Base-by-base conservation (phyloP, 2,329 filamentous ascomycete species). In the Zymoseptoria brevis region DNA sequence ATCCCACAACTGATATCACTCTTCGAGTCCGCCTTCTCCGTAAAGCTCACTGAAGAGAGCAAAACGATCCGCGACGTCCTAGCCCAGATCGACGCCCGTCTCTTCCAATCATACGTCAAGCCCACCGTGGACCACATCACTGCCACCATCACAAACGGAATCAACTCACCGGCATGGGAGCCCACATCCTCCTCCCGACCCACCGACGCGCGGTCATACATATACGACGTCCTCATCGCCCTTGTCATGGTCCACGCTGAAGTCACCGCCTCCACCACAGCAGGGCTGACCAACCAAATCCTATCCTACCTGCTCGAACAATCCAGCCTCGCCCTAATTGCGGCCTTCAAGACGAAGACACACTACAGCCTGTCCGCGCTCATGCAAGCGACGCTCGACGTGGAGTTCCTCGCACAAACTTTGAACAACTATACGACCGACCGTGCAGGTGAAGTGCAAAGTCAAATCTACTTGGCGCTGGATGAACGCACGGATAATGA, bases 381-480 rank as follows among this genome's bases (percentile, higher is more conserved):
- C 55, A 96, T 97, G 87, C 95, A 99, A 75, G 95, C 95, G 1
- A 99, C 94, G 0, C 83, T 99, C 1, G 94, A 99, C 70, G 92
- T 96, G 1, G 94, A 99, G 75, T 97, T 99, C 71, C 87, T 97
- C 59, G 90, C 92, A 0, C 94, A 99, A 77, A 96, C 93, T 4
- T 81, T 99, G 35, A 89, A 84, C 61, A 87, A 92, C 66, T 99
- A 95, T 74, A 94, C 90, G 0, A 94, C 90, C 0, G 88, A 96
- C 59, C 82, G 85, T 55, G 90, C 91, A 2, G 86, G 85, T 7
- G 85, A 92, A 71, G 81, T 89, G 13, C 94, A 97, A 76, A 88
- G 88, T 67, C 85, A 92, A 72, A 93, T 99, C 53, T 99, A 97
- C 74, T 84, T 94, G 64, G 90, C 94, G 71, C 79, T 99, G 16